A percentile compares a stretch with the other conserved stretches of the same genome.
phyloP scores from a whole-genome alignment of 129 eudicot species.

The Lactuca saligna region DNA sequence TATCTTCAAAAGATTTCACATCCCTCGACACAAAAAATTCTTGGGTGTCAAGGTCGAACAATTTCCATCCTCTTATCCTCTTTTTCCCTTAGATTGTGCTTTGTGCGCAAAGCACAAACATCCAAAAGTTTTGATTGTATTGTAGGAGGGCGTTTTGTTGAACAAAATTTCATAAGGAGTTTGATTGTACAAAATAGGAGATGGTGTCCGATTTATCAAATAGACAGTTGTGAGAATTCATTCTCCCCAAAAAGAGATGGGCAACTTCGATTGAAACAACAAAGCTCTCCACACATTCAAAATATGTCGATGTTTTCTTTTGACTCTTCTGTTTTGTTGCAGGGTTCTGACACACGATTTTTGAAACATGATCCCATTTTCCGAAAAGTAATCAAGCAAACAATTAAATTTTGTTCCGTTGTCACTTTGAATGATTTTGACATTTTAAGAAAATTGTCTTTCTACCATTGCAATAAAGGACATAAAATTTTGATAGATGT shows the following conservation, averaged over 20 bases:
- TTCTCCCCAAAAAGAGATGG: constrained; percentile 33
- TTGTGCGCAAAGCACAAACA: constrained; percentile 23
- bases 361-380: constrained; percentile 23
- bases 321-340: constrained; percentile 28
- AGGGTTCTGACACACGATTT: constrained; percentile 20
- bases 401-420: constrained; percentile 4
- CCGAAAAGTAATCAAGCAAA: not conserved
- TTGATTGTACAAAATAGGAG: not conserved
- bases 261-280: constrained; percentile 24
- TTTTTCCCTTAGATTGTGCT: not conserved
- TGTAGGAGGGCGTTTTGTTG: not conserved
- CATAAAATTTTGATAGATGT: constrained; percentile 3
- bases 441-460: not conserved
- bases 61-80: constrained; percentile 25
- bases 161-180: constrained; percentile 28
- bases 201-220: constrained; percentile 31
- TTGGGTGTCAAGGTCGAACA: constrained; percentile 17
- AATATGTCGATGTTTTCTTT: constrained; percentile 28
- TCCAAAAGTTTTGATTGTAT: not conserved
- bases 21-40: constrained; percentile 21
- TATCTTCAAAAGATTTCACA: constrained; percentile 5
- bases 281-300: constrained; percentile 30
- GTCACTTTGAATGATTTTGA: constrained; percentile 13
- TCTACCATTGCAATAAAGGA: constrained; percentile 22
- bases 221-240: constrained; percentile 9